Percentiles rank a stretch among this genome's conserved stretches.
Evolutionary conservation across 441 rosid genomes (phyloP).

Genomic region (Melastoma candidum): DNA sequence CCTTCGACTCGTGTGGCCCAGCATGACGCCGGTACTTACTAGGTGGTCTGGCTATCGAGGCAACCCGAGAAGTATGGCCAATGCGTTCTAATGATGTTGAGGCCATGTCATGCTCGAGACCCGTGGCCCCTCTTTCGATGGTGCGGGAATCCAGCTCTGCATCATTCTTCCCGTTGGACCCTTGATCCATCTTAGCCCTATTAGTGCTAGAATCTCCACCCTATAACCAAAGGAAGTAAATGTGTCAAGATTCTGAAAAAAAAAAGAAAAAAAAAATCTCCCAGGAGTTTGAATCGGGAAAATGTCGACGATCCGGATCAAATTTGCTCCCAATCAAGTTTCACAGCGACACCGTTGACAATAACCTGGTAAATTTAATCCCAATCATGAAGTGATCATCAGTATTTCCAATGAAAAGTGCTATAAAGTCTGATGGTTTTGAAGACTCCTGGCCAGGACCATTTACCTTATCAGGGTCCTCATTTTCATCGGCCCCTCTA

Average conservation of each 20-base stretch:
- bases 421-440: no score
- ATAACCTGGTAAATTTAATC: no score
- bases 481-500: no score
- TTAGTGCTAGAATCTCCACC: constrained; percentile 63
- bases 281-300: no score
- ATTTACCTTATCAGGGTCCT: no score
- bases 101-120: constrained; percentile 41
- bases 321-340: no score
- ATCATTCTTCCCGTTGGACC: constrained; percentile 7
- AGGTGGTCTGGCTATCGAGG: constrained; percentile 22
- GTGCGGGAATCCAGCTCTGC: constrained; percentile 7
- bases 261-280: no score
- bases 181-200: constrained; percentile 73
- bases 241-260: neutral
- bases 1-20: constrained; percentile 45
- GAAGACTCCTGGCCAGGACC: no score
- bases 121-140: constrained; percentile 37
- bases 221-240: constrained; percentile 20
- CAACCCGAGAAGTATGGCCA: constrained; percentile 39
- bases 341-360: no score
- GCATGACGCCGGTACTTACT: constrained; percentile 53
- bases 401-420: no score
- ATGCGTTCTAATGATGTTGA: constrained; percentile 41
- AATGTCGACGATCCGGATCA: no score
- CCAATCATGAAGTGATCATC: no score